Evolutionary conservation across 106 monocot species (phyloP), one percentile per base, ranked within the genome.

Genomic region (Posidonia australis): DNA sequence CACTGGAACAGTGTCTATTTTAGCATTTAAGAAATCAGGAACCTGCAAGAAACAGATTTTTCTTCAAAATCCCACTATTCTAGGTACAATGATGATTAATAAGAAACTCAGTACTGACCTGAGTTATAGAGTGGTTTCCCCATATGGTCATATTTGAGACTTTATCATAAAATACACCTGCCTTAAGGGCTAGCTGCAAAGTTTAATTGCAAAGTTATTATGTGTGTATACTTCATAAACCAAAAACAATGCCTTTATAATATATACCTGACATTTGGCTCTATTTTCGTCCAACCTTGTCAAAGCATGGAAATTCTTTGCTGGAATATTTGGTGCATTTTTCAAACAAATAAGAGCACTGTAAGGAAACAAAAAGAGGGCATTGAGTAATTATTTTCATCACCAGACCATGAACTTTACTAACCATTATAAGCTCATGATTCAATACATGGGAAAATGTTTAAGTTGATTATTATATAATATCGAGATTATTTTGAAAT

Each of bases 111-210:
- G 9, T 14, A 51, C 27, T 65, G 0, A 96, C 96, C 90, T 96
- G 96, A 56, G 96, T 96, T 26, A 90, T 96, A 41, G 96, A 96
- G 51, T 96, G 96, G 59, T 96, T 96, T 75, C 96, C 96, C 96
- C 90, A 96, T 46, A 96, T 96, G 17, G 96, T 96, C 76, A 87
- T 68, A 61, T 96, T 96, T 62, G 96, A 96, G 62, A 96, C 90
- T 78, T 87, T 87, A 74, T 96, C 96, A 75, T 96, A 96, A 74
- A 96, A 96, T 53, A 96, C 96, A 64, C 93, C 89, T 23, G 93
- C n/a, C n/a, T n/a, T n/a, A n/a, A n/a, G n/a, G n/a, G n/a, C n/a
- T n/a, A n/a, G n/a, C n/a, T n/a, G n/a, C n/a, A n/a, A n/a, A n/a
- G n/a, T n/a, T n/a, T n/a, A n/a, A n/a, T n/a, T n/a, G n/a, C n/a